These are phyloP conservation scores for Suillus subaureus DNA, from an alignment of 768 basidiomycete species.

Conservation along the genomic window DNA sequence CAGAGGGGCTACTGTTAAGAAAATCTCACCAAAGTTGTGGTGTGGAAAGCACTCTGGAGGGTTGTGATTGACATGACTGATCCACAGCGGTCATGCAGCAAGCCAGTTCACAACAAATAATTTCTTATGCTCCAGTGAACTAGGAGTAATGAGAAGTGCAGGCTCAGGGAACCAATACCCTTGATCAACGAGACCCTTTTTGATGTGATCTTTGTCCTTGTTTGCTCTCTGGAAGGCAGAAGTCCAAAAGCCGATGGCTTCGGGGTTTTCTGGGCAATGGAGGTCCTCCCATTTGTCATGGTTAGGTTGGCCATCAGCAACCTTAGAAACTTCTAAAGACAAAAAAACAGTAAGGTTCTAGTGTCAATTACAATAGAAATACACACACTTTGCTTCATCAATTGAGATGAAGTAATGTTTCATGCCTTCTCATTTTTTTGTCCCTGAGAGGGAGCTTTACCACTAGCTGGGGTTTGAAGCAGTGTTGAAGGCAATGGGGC, in stretches of 20 bases:
- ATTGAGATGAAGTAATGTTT: not conserved
- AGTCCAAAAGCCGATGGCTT: not conserved
- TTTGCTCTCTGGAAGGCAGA: not conserved
- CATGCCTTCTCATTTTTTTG: not conserved
- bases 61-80: too few relatives aligned
- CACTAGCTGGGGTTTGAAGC: not conserved
- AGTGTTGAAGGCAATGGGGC: not conserved
- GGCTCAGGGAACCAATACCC: too few relatives aligned
- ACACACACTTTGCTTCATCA: not conserved
- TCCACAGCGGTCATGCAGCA: too few relatives aligned
- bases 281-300: slow-evolving; percentile 9
- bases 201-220: slow-evolving; percentile 2
- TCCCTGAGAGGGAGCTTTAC: too few relatives aligned
- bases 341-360: not conserved
- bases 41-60: slow-evolving; percentile 2
- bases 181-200: too few relatives aligned
- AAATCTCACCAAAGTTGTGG: slow-evolving; percentile 14
- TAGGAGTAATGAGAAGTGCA: too few relatives aligned
- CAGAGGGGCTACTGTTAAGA: slow-evolving; percentile 8
- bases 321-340: too few relatives aligned
- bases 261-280: not conserved
- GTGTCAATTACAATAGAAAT: not conserved
- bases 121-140: too few relatives aligned
- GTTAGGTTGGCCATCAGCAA: not conserved
- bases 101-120: too few relatives aligned